A percentile compares a stretch with the other conserved stretches of the same genome.
Conservation (phyloP, 805 yeast genomes). For the Kluyveromyces siamensis region DNA sequence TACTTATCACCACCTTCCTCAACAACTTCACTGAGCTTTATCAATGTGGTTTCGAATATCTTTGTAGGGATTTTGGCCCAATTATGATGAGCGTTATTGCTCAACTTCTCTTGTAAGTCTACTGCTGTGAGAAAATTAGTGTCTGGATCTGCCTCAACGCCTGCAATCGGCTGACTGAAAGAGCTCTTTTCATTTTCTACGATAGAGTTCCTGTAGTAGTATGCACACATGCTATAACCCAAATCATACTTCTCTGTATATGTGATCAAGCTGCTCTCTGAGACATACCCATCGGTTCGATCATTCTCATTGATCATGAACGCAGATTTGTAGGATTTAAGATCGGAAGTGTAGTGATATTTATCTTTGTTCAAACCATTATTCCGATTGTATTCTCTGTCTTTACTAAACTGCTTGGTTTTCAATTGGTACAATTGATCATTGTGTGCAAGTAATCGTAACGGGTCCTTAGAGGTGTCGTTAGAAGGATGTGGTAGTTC, state of each 20-base stretch:
- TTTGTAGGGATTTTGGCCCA: slow-evolving; percentile 16
- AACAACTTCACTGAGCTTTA: slow-evolving; percentile 31
- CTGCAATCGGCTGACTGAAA: neutral
- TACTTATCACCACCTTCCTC: slow-evolving; percentile 38
- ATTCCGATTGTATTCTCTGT: slow-evolving; percentile 12
- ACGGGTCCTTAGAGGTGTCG: slow-evolving; percentile 11
- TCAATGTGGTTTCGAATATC: slow-evolving; percentile 20
- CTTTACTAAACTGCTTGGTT: slow-evolving; percentile 19
- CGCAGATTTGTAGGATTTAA: slow-evolving; percentile 19
- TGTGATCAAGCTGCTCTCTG: slow-evolving; percentile 12
- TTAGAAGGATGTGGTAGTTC: slow-evolving; percentile 25
- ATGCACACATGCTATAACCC: slow-evolving; percentile 20
- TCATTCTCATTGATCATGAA: slow-evolving; percentile 14
- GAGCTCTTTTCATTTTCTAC: neutral
- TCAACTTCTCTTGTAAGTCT: slow-evolving; percentile 26
- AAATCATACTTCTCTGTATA: slow-evolving; percentile 16
- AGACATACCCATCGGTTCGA: slow-evolving; percentile 17
- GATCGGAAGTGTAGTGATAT: slow-evolving; percentile 19
- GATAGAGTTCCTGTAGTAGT: slow-evolving; percentile 9
- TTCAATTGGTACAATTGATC: slow-evolving; percentile 13
- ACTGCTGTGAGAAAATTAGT: slow-evolving; percentile 22
- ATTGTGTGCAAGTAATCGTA: slow-evolving; percentile 9
- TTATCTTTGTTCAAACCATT: slow-evolving; percentile 17
- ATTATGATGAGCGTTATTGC: slow-evolving; percentile 18
- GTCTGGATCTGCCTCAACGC: slow-evolving; percentile 1